Evolutionary conservation across 495 filamentous ascomycete species (phyloP).

Genomic region (Clavariopsis aquatica): DNA sequence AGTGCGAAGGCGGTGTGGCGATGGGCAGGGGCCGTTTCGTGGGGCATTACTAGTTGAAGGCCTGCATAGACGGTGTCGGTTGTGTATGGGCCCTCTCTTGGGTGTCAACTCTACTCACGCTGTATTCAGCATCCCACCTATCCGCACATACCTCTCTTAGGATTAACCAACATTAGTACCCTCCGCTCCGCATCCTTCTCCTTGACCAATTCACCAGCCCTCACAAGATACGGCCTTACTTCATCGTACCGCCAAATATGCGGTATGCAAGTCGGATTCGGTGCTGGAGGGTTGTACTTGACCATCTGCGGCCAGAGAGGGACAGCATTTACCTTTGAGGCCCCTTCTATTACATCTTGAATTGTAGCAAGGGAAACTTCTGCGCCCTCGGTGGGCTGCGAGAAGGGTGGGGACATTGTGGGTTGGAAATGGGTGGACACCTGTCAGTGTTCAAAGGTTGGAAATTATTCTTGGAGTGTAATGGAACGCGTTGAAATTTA

Average conservation of each 20-base stretch:
- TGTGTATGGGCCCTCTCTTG: constrained; percentile 50
- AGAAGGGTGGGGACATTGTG: not conserved
- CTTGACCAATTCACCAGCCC: constrained; percentile 48
- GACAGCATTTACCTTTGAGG: constrained; percentile 32
- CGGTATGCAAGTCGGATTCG: constrained; percentile 48
- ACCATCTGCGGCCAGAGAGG: constrained; percentile 53
- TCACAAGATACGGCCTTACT: constrained; percentile 48
- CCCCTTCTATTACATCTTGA: constrained; percentile 18
- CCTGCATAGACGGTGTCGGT: constrained; percentile 57
- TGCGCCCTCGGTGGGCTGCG: constrained; percentile 4
- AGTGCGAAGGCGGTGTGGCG: constrained; percentile 55
- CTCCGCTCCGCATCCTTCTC: constrained; percentile 52
- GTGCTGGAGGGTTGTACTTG: constrained; percentile 48
- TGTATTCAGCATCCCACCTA: not conserved
- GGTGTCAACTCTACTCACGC: not conserved
- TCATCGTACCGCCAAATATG: constrained; percentile 49
- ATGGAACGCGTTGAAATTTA: too few relatives aligned
- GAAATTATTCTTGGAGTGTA: too few relatives aligned
- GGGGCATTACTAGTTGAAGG: constrained; percentile 54
- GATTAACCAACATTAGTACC: constrained; percentile 55
- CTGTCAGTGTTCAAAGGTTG: too few relatives aligned
- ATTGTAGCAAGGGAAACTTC: constrained; percentile 13
- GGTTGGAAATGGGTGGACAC: not conserved
- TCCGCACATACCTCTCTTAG: constrained; percentile 44
- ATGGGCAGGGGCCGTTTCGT: constrained; percentile 53